A percentile compares a stretch with the other conserved stretches of the same genome.
These are phyloP conservation scores for Erysiphe pulchra DNA, from an alignment of 2,329 filamentous ascomycete genomes.

Conservation along the genomic window DNA sequence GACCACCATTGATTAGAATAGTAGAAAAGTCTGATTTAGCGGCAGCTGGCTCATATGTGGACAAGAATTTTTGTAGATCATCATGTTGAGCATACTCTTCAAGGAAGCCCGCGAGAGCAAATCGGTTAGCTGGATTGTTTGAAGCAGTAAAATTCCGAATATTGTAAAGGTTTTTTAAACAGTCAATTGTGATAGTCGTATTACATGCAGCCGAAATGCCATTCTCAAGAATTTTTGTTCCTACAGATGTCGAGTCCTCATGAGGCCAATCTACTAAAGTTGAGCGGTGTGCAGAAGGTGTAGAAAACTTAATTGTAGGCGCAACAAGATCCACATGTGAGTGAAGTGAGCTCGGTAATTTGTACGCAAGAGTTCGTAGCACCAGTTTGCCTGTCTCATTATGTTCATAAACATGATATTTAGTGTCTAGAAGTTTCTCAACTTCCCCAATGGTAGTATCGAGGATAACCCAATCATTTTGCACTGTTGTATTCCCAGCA, in stretches of 20 bases:
- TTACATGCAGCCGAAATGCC: constrained; percentile 10
- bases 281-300: constrained; percentile 1
- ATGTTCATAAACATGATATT: constrained; percentile 10
- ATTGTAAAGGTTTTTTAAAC: constrained; percentile 12
- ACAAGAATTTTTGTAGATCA: constrained; percentile 19
- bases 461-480: constrained; percentile 24
- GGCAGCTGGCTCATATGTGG: constrained; percentile 19
- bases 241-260: not conserved
- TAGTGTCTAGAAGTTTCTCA: constrained; percentile 9
- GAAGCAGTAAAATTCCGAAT: constrained; percentile 4
- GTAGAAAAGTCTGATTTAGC: constrained; percentile 15
- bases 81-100: constrained; percentile 11
- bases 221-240: constrained; percentile 1
- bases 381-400: constrained; percentile 20
- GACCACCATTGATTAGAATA: constrained; percentile 16
- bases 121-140: constrained; percentile 4
- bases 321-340: constrained; percentile 17
- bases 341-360: constrained; percentile 14
- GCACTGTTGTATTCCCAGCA: constrained; percentile 15
- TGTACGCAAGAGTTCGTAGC: constrained; percentile 22
- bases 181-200: constrained; percentile 11
- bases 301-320: constrained; percentile 22
- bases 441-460: constrained; percentile 8
- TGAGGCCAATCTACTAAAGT: not conserved
- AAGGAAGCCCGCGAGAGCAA: constrained; percentile 11